Evolutionary conservation across 106 monocot genomes (phyloP), one percentile per base, ranked within the genome.

Genomic region (Acorus calamus): DNA sequence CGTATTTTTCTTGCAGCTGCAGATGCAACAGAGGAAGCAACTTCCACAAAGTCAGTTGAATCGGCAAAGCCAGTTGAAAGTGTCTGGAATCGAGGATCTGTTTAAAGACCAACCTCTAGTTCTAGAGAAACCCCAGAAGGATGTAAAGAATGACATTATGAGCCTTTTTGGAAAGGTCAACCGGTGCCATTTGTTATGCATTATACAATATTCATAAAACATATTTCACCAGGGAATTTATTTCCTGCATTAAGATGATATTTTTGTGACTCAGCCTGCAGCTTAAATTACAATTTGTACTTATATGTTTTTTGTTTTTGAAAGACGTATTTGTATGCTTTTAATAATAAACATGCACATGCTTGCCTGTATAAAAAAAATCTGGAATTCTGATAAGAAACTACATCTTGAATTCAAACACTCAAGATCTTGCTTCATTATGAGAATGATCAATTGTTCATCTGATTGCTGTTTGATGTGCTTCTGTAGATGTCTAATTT

Each of bases 111-210:
- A n/a, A n/a, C n/a, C n/a, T n/a, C n/a, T 79, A 14, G 72, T 44
- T 72, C 60, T 76, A 47, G 46, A 72, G 65, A 76, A 75, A 12
- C 47, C 84, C 11, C 70, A 70, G 69, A 73, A 60, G 14, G 80
- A 64, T 69, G 71, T 71, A 3, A 90, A 87, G 60, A 91, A 71
- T 60, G 90, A 96, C 57, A 96, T 96, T 42, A 85, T 96, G 90
- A 83, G 94, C 69, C 87, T 96, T 45, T 96, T 96, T 82, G 94
- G 91, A 53, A 96, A 96, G 90, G 94, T 90, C 52, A 43, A 60
- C 46, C 45, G 8, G 2, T 14, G 7, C n/a, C 57, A n/a, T n/a
- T n/a, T n/a, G n/a, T 57, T 12, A 12, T 57, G 2, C 12, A 11
- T 11, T 41, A 14, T 50, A 8, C 28, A 66, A 54, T 66, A 66